These are phyloP conservation scores for Tolypocladium nubicola DNA, from an alignment of 2,329 filamentous ascomycete species.

Conservation along the genomic window DNA sequence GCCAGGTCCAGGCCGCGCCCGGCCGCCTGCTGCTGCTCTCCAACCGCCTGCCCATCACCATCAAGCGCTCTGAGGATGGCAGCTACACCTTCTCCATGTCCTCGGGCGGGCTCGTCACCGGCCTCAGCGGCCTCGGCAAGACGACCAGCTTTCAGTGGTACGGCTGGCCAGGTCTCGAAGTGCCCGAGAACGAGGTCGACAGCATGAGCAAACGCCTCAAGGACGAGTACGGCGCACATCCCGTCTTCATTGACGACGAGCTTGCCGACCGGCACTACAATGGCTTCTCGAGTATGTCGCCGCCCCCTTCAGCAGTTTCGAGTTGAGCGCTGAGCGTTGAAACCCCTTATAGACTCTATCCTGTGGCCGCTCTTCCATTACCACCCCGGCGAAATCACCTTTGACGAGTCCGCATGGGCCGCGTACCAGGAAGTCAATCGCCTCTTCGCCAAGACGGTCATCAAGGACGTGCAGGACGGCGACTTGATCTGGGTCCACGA, in stretches of 20 bases:
- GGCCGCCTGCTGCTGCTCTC: conserved; percentile 72
- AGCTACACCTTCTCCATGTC: conserved; percentile 94
- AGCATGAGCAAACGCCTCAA: conserved; percentile 68
- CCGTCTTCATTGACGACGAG: conserved; percentile 88
- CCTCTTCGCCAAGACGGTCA: conserved; percentile 80
- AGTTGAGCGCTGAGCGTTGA: background rate
- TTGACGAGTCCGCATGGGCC: conserved; percentile 89
- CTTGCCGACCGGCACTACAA: conserved; percentile 95
- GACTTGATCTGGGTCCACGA: conserved; percentile 98
- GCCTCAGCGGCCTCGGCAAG: conserved; percentile 83
- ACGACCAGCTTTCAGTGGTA: conserved; percentile 97
- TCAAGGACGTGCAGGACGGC: conserved; percentile 79
- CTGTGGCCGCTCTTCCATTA: conserved; percentile 99
- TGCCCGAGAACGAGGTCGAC: conserved; percentile 72
- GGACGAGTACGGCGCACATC: conserved; percentile 80
- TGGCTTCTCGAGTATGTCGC: conserved; percentile 76
- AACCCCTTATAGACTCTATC: conserved; percentile 61
- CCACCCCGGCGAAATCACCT: conserved; percentile 95
- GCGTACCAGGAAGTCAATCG: conserved; percentile 91
- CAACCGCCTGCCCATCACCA: conserved; percentile 91
- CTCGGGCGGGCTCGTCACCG: conserved; percentile 89
- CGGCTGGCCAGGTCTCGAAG: conserved; percentile 89
- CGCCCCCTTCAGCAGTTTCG: background rate
- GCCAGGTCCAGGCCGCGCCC: conserved; percentile 20
- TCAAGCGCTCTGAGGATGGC: conserved; percentile 86